phyloP scores from a whole-genome alignment of 78 protist species.

The Dictyostelium firmibasis region DNA sequence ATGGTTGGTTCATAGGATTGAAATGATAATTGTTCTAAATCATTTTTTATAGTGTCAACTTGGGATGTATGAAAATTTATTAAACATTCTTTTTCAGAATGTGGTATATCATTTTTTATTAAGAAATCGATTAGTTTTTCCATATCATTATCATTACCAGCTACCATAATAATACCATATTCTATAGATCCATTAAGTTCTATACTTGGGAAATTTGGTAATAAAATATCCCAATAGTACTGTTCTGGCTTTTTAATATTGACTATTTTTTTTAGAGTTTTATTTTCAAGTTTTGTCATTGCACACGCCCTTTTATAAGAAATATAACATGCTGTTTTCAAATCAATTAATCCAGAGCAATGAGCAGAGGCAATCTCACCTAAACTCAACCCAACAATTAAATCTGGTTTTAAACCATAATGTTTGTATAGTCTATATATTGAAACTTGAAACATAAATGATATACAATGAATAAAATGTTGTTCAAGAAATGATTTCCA shows the following conservation, averaged over 20 bases:
- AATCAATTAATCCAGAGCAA: conserved; percentile 5
- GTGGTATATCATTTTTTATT: neutral
- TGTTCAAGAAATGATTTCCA: neutral
- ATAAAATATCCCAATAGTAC: neutral
- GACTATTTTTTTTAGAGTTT: neutral
- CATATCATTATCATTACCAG: conserved; percentile 11
- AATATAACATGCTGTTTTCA: neutral
- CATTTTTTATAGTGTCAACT: neutral
- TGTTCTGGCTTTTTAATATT: neutral
- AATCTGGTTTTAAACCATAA: conserved; percentile 30
- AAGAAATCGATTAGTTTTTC: neutral
- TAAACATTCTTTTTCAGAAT: neutral
- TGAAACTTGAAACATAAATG: conserved; percentile 31
- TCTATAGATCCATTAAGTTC: conserved; percentile 1
- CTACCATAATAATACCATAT: neutral
- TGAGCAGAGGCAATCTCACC: conserved; percentile 54
- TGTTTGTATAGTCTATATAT: neutral
- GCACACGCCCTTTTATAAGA: neutral
- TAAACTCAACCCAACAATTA: neutral
- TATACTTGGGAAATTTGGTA: neutral
- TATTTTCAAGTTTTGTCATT: neutral
- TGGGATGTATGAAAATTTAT: conserved; percentile 22
- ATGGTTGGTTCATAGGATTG: neutral
- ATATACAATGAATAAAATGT: conserved; percentile 33
- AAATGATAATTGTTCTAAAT: neutral